Percentiles rank a stretch among this genome's conserved stretches.
Conservation (phyloP, 2,329 filamentous ascomycete genomes). For the Ambrosiella xylebori region DNA sequence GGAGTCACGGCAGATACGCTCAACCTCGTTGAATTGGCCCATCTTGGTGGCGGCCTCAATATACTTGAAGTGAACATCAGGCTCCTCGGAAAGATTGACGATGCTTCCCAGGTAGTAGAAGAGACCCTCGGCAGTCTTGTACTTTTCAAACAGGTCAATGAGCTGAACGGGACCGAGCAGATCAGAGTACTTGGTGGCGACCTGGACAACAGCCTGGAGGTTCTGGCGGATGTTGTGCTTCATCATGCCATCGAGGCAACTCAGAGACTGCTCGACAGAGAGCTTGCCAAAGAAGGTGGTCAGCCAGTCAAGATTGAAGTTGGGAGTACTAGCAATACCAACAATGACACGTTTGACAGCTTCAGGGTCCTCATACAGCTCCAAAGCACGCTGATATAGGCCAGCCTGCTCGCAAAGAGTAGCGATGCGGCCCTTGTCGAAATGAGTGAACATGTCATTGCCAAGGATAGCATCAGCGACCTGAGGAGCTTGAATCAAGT, state of each 20-base stretch:
- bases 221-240: slow-evolving; percentile 95
- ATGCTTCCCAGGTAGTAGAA: slow-evolving; percentile 98
- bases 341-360: slow-evolving; percentile 80
- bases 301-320: slow-evolving; percentile 81
- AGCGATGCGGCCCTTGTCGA: slow-evolving; percentile 79
- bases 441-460: slow-evolving; percentile 97
- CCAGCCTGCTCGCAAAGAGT: slow-evolving; percentile 86
- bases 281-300: slow-evolving; percentile 85
- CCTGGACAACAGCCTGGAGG: slow-evolving; percentile 80
- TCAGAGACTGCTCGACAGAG: slow-evolving; percentile 85
- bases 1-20: slow-evolving; percentile 91
- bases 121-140: slow-evolving; percentile 88
- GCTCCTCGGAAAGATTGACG: slow-evolving; percentile 88
- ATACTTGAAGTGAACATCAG: slow-evolving; percentile 97
- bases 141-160: slow-evolving; percentile 92
- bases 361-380: slow-evolving; percentile 83
- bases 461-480: slow-evolving; percentile 95
- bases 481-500: slow-evolving; percentile 86
- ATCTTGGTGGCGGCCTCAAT: slow-evolving; percentile 92
- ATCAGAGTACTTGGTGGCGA: slow-evolving; percentile 96
- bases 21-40: slow-evolving; percentile 86
- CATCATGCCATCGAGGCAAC: slow-evolving; percentile 92
- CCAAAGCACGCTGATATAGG: slow-evolving; percentile 69
- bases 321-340: slow-evolving; percentile 65
- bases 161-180: slow-evolving; percentile 72